Percentiles rank a stretch among this genome's conserved stretches.
Conservation (phyloP, 345 rosid species). For the Pistacia vera region DNA sequence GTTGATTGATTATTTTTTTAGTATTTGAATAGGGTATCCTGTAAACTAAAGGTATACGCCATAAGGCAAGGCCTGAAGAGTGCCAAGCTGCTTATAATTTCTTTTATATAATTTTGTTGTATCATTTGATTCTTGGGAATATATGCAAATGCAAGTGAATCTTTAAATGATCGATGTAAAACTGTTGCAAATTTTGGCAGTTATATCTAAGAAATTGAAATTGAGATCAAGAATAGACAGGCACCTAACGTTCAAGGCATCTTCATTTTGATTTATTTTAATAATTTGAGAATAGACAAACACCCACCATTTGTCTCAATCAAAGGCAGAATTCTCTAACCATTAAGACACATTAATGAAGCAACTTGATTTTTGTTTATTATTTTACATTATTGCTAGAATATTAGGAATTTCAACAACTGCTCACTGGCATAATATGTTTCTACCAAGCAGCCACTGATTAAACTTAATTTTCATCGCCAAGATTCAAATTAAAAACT, state of each 20-base stretch:
- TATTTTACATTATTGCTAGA: neutral
- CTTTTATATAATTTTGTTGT: too few relatives aligned
- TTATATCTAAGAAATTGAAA: neutral
- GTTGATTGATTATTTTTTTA: neutral
- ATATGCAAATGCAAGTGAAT: neutral
- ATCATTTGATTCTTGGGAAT: neutral
- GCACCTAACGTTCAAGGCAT: constrained; percentile 3
- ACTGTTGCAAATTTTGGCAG: too few relatives aligned
- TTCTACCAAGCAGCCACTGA: neutral
- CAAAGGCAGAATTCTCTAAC: constrained; percentile 12
- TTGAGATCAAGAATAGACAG: constrained; percentile 6
- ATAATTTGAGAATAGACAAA: constrained; percentile 20
- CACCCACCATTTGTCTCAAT: constrained; percentile 23
- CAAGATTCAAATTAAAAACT: neutral
- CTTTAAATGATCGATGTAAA: neutral
- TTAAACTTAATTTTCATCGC: neutral
- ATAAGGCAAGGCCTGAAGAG: too few relatives aligned
- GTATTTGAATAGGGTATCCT: neutral
- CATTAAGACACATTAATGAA: neutral
- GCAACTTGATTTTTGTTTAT: neutral
- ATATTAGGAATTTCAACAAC: constrained; percentile 23
- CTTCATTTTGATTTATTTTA: neutral
- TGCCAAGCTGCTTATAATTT: neutral
- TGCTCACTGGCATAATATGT: neutral
- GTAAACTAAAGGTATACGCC: neutral